Conservation (phyloP, 345 rosid genomes). For the Corchorus capsularis region DNA sequence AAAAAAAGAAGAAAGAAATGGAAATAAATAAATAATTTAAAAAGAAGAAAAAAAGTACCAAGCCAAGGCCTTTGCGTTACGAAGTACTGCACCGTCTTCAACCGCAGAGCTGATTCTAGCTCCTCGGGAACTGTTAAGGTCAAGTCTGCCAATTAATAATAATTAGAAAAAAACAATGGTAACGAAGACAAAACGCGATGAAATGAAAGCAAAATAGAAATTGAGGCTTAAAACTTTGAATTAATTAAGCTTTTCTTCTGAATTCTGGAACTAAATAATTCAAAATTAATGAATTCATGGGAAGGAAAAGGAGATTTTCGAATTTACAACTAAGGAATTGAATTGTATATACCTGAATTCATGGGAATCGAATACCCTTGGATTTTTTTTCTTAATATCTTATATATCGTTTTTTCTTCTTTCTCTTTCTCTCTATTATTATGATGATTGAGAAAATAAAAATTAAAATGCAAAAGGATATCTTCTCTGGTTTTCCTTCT, state of each 20-base stretch:
- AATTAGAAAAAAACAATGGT: neutral
- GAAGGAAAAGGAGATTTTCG: neutral
- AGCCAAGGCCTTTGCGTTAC: slow-evolving; percentile 91
- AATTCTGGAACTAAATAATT: neutral
- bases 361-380: slow-evolving; percentile 3
- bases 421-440: neutral
- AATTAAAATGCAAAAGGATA: neutral
- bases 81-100: slow-evolving; percentile 68
- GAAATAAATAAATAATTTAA: neutral
- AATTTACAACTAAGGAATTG: neutral
- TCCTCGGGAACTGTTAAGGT: slow-evolving; percentile 62
- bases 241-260: neutral
- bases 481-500: neutral
- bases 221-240: neutral
- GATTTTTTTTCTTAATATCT: neutral
- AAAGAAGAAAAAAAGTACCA: slow-evolving; percentile 42
- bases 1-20: neutral
- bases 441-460: neutral
- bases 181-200: neutral
- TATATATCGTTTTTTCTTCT: neutral
- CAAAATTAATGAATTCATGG: neutral
- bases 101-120: slow-evolving; percentile 78
- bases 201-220: neutral
- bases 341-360: slow-evolving; percentile 1
- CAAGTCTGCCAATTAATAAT: slow-evolving; percentile 37